A percentile compares a stretch with the other conserved stretches of the same genome.
These are phyloP conservation scores for Discostella pseudostelligera DNA, from an alignment of 108 stramenopile genomes.

Conservation along the genomic window DNA sequence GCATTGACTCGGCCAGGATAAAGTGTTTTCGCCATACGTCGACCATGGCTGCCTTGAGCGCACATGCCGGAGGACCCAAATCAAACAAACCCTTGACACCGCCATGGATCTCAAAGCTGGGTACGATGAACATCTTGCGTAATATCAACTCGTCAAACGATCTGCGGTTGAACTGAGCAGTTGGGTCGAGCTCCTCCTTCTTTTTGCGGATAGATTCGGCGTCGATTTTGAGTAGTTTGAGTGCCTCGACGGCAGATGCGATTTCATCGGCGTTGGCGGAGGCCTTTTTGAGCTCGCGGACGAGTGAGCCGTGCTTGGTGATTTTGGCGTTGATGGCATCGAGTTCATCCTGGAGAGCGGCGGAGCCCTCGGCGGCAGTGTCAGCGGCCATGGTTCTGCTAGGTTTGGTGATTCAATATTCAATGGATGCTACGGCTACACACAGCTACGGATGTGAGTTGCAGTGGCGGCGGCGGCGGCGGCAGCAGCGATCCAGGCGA, in stretches of 20 bases:
- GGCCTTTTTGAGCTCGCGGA: constrained; percentile 87
- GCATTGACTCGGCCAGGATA: constrained; percentile 95
- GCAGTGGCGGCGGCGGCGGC: not conserved
- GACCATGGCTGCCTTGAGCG: constrained; percentile 96
- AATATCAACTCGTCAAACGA: constrained; percentile 94
- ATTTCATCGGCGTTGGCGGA: constrained; percentile 74
- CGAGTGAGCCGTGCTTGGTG: constrained; percentile 81
- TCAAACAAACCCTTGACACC: constrained; percentile 98
- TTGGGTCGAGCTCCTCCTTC: constrained; percentile 49
- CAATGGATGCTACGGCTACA: too few species aligned
- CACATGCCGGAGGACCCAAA: constrained; percentile 97
- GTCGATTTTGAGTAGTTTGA: constrained; percentile 76
- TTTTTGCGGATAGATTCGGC: constrained; percentile 59
- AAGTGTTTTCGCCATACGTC: constrained; percentile 97
- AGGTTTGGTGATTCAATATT: not conserved
- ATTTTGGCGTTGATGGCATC: constrained; percentile 85
- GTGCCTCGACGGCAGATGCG: constrained; percentile 69
- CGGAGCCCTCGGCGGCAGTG: constrained; percentile 4
- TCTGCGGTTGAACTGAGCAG: constrained; percentile 75
- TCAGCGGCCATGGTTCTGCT: constrained; percentile 11
- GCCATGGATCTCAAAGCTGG: constrained; percentile 98
- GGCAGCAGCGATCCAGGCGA: not conserved
- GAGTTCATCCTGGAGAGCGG: constrained; percentile 69
- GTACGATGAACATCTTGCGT: constrained; percentile 99
- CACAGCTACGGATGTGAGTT: too few species aligned